Evolutionary conservation across 306 rosid genomes (phyloP), one percentile per base, ranked within the genome.

Genomic region (Datisca glomerata): DNA sequence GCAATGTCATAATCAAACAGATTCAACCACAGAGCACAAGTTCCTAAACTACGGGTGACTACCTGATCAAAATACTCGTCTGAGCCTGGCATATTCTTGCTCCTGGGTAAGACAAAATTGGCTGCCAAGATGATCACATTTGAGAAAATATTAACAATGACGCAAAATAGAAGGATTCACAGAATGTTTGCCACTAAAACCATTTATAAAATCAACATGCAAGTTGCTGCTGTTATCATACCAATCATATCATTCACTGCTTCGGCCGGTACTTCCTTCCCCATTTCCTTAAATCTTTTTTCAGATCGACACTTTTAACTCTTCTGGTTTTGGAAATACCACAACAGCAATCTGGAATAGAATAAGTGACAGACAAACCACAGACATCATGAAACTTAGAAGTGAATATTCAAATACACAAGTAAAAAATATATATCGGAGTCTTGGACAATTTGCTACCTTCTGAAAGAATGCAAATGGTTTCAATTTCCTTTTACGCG

Each of bases 221-320:
- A 49, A 24, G 24, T 12, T 20, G 18, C 8, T 7, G 18, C 20
- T 25, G 12, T 13, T 49, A 35, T 36, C 50, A 41, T 53, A 74
- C 82, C 89, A 43, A 74, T 49, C 83, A 74, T 79, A 11, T 52
- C 43, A 52, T 68, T 69, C 50, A 77, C 38, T 13, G 72, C 72
- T 29, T 74, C 69, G 45, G 59, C 64, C 15, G 79, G 79, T 24
- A 67, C 73, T 56, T 67, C 74, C 52, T 74, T 68, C 29, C 74
- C 72, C 67, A 64, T 74, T 67, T 74, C 74, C 16, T 37, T 39
- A 34, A 37, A 52, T 64, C 76, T 64, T 51, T 53, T 68, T 10
- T 44, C 58, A 21, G 71, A 32, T 17, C 79, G 71, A 12, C 12
- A 11, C 64, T 53, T 45, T 18, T n/a, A 74, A 60, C 48, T 67